These are phyloP conservation scores for Metschnikowia amazonensis DNA, from an alignment of 805 yeast species.

Conservation along the genomic window DNA sequence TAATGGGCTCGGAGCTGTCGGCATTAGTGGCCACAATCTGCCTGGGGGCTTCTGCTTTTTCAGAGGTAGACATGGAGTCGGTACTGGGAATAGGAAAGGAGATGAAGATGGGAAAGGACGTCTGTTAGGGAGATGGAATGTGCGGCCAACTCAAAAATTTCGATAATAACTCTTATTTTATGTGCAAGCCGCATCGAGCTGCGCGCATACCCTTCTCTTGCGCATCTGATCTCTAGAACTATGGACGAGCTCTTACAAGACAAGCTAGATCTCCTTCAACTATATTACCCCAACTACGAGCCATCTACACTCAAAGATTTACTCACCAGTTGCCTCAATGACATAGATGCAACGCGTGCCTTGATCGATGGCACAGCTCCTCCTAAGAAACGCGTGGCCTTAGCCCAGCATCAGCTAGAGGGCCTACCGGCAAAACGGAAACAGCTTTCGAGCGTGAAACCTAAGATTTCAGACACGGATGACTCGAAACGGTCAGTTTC, in stretches of 20 bases:
- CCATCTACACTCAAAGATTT: conserved; percentile 46
- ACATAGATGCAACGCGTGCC: conserved; percentile 38
- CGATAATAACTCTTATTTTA: not conserved
- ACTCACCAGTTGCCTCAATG: conserved; percentile 51
- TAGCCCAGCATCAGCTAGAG: conserved; percentile 12
- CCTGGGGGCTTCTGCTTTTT: conserved; percentile 6
- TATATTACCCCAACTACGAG: conserved; percentile 43
- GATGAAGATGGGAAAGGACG: not conserved
- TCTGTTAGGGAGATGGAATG: not conserved
- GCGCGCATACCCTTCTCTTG: conserved; percentile 5
- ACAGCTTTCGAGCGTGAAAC: not conserved
- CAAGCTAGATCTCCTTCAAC: conserved; percentile 35
- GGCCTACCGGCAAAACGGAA: not conserved
- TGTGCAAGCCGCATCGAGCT: conserved; percentile 5
- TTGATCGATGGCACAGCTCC: conserved; percentile 34
- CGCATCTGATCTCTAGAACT: not conserved
- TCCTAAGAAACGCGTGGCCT: conserved; percentile 16
- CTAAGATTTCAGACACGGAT: not conserved
- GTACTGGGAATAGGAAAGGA: too few species aligned
- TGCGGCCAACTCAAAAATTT: conserved; percentile 3
- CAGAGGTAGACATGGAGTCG: conserved; percentile 7
- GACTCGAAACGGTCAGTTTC: not conserved
- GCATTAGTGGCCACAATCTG: conserved; percentile 10
- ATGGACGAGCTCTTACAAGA: conserved; percentile 17
- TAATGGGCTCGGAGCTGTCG: conserved; percentile 10